Conservation (phyloP, 108 stramenopile species). For the Cylindrotheca fusiformis region DNA sequence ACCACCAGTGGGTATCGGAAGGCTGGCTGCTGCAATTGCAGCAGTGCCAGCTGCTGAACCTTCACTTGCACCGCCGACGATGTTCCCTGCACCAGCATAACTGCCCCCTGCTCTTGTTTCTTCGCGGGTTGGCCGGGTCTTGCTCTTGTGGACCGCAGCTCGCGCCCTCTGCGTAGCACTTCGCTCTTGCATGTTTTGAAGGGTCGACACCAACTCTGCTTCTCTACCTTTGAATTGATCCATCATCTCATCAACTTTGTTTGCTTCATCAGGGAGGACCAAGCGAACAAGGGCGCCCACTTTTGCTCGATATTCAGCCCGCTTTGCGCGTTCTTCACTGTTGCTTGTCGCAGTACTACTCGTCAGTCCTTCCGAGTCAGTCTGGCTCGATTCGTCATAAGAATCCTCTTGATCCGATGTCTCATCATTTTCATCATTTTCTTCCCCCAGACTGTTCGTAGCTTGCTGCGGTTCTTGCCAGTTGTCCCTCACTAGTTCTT, state of each 20-base stretch:
- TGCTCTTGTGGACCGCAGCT: slow-evolving; percentile 75
- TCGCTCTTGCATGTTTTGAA: slow-evolving; percentile 81
- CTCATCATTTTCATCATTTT: slow-evolving; percentile 23
- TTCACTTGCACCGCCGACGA: slow-evolving; percentile 21
- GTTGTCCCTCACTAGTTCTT: slow-evolving; percentile 11
- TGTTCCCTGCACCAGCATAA: slow-evolving; percentile 3
- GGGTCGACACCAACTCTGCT: slow-evolving; percentile 71
- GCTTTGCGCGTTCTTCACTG: slow-evolving; percentile 25
- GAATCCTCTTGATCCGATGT: slow-evolving; percentile 20
- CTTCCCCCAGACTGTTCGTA: slow-evolving; percentile 17
- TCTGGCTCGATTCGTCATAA: too few species aligned
- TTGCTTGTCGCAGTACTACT: slow-evolving; percentile 11
- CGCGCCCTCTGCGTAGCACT: slow-evolving; percentile 68
- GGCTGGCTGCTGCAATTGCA: slow-evolving; percentile 60
- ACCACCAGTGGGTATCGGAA: slow-evolving; percentile 33
- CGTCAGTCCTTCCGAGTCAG: slow-evolving; percentile 3
- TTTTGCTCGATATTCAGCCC: slow-evolving; percentile 66
- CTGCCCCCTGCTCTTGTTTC: slow-evolving; percentile 6
- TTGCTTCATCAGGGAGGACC: slow-evolving; percentile 75
- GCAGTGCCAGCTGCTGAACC: slow-evolving; percentile 44
- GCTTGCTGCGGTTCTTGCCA: slow-evolving; percentile 20
- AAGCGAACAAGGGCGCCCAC: slow-evolving; percentile 69
- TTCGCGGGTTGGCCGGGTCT: slow-evolving; percentile 25
- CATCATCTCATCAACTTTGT: slow-evolving; percentile 81
- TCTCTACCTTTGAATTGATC: slow-evolving; percentile 79